Percentiles rank a stretch among this genome's conserved stretches.
Conservation (phyloP, 2,329 filamentous ascomycete species). For the Stagonosporopsis cucurbitacearum region DNA sequence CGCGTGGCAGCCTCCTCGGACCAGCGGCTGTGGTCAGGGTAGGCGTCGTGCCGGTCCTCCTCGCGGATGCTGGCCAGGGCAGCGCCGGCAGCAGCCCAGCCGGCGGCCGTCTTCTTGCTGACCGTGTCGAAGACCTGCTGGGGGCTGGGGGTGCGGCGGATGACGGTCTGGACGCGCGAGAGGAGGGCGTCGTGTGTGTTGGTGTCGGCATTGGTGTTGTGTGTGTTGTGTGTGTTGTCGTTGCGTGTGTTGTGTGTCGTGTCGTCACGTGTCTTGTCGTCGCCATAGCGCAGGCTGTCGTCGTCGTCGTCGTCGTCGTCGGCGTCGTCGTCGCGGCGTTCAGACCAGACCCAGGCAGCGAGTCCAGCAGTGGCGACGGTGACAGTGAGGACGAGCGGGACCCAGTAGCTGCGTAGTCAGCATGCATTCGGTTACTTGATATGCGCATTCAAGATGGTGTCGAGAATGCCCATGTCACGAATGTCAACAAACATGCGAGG, state of each 20-base stretch:
- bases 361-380: slow-evolving; percentile 86
- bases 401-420: slow-evolving; percentile 60
- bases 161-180: slow-evolving; percentile 77
- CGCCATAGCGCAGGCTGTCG: slow-evolving; percentile 52
- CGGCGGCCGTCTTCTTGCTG: slow-evolving; percentile 79
- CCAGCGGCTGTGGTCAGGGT: slow-evolving; percentile 88
- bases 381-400: slow-evolving; percentile 84
- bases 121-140: slow-evolving; percentile 88
- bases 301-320: slow-evolving; percentile 65
- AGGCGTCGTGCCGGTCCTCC: slow-evolving; percentile 75
- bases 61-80: slow-evolving; percentile 84
- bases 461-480: too few relatives aligned
- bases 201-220: not conserved
- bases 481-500: not conserved
- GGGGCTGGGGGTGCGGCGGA: slow-evolving; percentile 82
- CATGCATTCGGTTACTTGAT: too few relatives aligned
- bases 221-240: too few relatives aligned
- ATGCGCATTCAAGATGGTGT: too few relatives aligned
- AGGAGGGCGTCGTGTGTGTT: slow-evolving; percentile 64
- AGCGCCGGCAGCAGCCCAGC: slow-evolving; percentile 82
- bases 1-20: slow-evolving; percentile 84
- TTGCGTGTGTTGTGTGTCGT: too few relatives aligned
- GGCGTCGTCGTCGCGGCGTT: slow-evolving; percentile 77
- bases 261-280: slow-evolving; percentile 40
- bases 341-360: slow-evolving; percentile 93